phyloP scores from a whole-genome alignment of 306 rosid genomes.

The Abrus precatorius region DNA sequence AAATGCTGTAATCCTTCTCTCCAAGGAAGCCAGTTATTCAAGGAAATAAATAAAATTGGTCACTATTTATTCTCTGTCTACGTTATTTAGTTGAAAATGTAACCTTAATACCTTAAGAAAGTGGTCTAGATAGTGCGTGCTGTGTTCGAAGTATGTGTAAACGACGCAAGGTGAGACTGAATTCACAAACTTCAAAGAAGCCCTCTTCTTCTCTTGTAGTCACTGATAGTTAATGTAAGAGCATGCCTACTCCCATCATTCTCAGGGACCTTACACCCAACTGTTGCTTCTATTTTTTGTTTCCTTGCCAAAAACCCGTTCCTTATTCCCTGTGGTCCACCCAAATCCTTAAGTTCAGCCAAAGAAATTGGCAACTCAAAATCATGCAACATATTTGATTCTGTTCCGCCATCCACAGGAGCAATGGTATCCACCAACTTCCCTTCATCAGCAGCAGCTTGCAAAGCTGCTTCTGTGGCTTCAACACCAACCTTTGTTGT shows the following conservation, averaged over 20 bases:
- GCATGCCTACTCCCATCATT: slow-evolving; percentile 61
- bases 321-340: slow-evolving; percentile 60
- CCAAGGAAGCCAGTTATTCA: not conserved
- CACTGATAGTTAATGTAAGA: slow-evolving; percentile 62
- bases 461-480: slow-evolving; percentile 57
- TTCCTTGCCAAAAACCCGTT: slow-evolving; percentile 65
- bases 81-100: slow-evolving; percentile 15
- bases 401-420: slow-evolving; percentile 66
- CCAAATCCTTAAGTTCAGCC: slow-evolving; percentile 56
- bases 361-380: slow-evolving; percentile 66
- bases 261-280: slow-evolving; percentile 60
- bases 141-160: not conserved
- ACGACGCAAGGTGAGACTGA: slow-evolving; percentile 5
- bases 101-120: not conserved
- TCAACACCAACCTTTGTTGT: slow-evolving; percentile 37
- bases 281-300: slow-evolving; percentile 67
- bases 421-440: slow-evolving; percentile 68
- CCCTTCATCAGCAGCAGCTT: slow-evolving; percentile 71
- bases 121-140: not conserved
- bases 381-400: slow-evolving; percentile 57
- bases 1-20: not conserved
- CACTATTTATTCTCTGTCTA: not conserved
- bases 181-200: slow-evolving; percentile 53
- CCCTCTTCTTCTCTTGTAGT: slow-evolving; percentile 77
- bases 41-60: slow-evolving; percentile 16